Evolutionary conservation across 1,139 yeast genomes (phyloP).

Genomic region (Suhomyces wounanorum): DNA sequence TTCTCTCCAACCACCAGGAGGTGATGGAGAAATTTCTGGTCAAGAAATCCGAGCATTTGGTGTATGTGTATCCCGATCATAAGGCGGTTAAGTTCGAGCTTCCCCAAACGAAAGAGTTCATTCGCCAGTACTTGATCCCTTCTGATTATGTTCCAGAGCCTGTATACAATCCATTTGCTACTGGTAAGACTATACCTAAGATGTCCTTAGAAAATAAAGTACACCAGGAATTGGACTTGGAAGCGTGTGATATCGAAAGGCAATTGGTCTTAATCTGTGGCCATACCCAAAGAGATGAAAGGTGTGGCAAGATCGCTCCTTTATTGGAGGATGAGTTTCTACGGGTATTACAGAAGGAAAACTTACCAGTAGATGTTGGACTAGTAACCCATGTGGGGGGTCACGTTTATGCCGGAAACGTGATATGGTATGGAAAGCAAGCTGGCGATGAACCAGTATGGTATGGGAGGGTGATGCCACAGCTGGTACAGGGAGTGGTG

Average conservation of each 20-base stretch:
- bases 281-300: constrained; percentile 58
- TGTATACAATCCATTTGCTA: constrained; percentile 38
- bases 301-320: constrained; percentile 72
- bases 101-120: constrained; percentile 38
- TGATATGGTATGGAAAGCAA: constrained; percentile 51
- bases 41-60: constrained; percentile 25
- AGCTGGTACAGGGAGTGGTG: constrained; percentile 67
- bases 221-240: not conserved
- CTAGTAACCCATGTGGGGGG: constrained; percentile 73
- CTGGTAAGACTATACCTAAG: not conserved
- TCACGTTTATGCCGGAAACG: constrained; percentile 78
- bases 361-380: constrained; percentile 45
- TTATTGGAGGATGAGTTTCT: constrained; percentile 52
- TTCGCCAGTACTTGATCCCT: constrained; percentile 44
- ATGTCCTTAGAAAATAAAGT: too few relatives aligned
- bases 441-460: constrained; percentile 50
- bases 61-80: constrained; percentile 60
- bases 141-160: constrained; percentile 16
- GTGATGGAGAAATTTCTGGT: not conserved
- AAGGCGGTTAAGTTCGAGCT: constrained; percentile 38
- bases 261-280: constrained; percentile 61
- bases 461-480: constrained; percentile 72
- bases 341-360: constrained; percentile 36
- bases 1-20: constrained; percentile 11
- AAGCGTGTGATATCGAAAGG: constrained; percentile 22